Conservation (phyloP, 2,329 filamentous ascomycete genomes). For the Neonectria punicea region DNA sequence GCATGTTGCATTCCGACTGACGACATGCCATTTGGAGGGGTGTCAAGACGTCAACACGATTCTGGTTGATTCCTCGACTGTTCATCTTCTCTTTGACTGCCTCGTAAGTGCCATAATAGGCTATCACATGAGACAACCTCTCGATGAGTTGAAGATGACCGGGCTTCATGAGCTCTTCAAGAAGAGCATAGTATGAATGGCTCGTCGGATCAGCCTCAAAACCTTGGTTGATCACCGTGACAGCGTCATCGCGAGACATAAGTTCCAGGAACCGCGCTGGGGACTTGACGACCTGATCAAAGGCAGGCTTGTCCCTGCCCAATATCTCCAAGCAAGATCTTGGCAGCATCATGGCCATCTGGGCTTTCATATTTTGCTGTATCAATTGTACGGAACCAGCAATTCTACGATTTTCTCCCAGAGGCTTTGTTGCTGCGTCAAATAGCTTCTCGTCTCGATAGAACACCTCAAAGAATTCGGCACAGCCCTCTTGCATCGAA, state of each 20-base stretch:
- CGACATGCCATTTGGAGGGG: constrained; percentile 25
- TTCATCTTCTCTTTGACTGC: neutral
- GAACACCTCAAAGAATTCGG: constrained; percentile 27
- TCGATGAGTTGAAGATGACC: constrained; percentile 13
- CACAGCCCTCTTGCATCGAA: constrained; percentile 23
- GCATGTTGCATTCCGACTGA: constrained; percentile 19
- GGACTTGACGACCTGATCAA: neutral
- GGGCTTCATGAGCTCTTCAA: constrained; percentile 18
- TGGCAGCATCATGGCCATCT: constrained; percentile 27
- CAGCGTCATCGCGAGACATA: neutral
- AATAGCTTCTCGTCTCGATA: constrained; percentile 18
- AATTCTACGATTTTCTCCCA: neutral
- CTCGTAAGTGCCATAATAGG: constrained; percentile 21
- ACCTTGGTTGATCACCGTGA: neutral
- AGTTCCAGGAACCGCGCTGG: constrained; percentile 10
- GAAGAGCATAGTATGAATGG: neutral
- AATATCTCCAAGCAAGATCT: constrained; percentile 4
- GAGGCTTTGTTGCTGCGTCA: neutral
- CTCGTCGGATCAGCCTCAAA: neutral
- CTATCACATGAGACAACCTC: neutral
- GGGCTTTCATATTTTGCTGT: constrained; percentile 6
- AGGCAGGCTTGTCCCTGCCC: neutral
- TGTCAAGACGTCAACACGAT: neutral
- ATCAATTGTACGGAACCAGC: neutral
- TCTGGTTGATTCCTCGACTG: neutral